phyloP scores from a whole-genome alignment of 2,329 filamentous ascomycete species.

The Colletotrichum sansevieriae region DNA sequence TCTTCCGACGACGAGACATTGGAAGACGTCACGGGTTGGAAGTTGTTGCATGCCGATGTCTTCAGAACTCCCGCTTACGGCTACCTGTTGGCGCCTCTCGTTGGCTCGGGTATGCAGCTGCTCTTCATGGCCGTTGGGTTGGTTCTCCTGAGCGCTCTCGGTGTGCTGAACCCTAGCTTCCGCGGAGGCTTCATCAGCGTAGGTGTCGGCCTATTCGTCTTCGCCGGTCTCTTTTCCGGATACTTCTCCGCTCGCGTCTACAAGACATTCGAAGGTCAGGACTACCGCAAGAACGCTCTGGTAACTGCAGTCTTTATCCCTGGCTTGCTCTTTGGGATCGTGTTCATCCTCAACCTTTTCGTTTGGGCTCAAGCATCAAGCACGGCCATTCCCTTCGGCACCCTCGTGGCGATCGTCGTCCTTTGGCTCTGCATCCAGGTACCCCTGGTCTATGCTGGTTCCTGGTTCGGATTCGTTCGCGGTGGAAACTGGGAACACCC shows the following conservation, averaged over 20 bases:
- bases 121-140: slow-evolving; percentile 84
- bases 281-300: slow-evolving; percentile 82
- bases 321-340: slow-evolving; percentile 78
- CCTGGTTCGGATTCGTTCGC: slow-evolving; percentile 80
- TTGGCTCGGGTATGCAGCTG: slow-evolving; percentile 89
- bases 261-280: slow-evolving; percentile 82
- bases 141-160: slow-evolving; percentile 79
- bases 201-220: slow-evolving; percentile 84
- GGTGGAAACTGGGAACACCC: slow-evolving; percentile 83
- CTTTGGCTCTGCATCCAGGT: slow-evolving; percentile 90
- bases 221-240: slow-evolving; percentile 86
- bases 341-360: slow-evolving; percentile 88
- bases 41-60: slow-evolving; percentile 88
- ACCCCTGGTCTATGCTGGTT: slow-evolving; percentile 84
- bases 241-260: slow-evolving; percentile 89
- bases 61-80: slow-evolving; percentile 81
- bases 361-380: slow-evolving; percentile 92
- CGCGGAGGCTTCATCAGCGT: slow-evolving; percentile 91
- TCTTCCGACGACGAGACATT: slow-evolving; percentile 78
- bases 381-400: slow-evolving; percentile 87
- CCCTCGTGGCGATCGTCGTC: slow-evolving; percentile 77
- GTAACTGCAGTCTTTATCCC: slow-evolving; percentile 84
- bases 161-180: slow-evolving; percentile 86
- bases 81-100: slow-evolving; percentile 80
- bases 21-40: slow-evolving; percentile 90